These are phyloP conservation scores for Dictyostelium capitatum DNA, from an alignment of 78 protist species.

Conservation along the genomic window DNA sequence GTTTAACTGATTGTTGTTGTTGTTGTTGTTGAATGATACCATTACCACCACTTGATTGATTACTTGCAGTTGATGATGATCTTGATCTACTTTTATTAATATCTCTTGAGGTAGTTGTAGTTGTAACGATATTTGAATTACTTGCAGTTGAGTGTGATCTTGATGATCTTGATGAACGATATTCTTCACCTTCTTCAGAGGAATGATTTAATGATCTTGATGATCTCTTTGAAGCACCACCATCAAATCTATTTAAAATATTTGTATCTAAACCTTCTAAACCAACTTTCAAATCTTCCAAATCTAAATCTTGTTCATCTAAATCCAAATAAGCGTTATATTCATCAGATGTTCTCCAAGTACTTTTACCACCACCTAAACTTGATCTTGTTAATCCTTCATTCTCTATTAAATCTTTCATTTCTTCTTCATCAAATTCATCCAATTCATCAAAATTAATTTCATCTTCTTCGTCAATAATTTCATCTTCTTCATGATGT, in stretches of 20 bases:
- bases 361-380: not conserved
- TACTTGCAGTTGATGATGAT: not conserved
- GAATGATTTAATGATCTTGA: conserved; percentile 19
- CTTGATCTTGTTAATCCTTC: conserved; percentile 26
- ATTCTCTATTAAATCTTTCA: conserved; percentile 26
- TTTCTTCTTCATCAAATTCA: conserved; percentile 56
- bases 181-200: not conserved
- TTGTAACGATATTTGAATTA: not conserved
- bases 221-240: not conserved
- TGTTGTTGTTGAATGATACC: not conserved
- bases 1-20: not conserved
- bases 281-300: conserved; percentile 65
- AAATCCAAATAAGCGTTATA: conserved; percentile 71
- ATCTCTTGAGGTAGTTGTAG: not conserved
- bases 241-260: conserved; percentile 21
- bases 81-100: not conserved
- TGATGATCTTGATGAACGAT: not conserved
- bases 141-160: not conserved
- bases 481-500: not conserved
- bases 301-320: conserved; percentile 40
- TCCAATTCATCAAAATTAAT: conserved; percentile 48
- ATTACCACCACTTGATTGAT: not conserved
- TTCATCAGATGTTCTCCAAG: conserved; percentile 71
- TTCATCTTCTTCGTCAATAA: conserved; percentile 6
- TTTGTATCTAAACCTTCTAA: conserved; percentile 59